Evolutionary conservation across 169 alveolate genomes (phyloP).

Genomic region (Plasmodium chabaudi): DNA sequence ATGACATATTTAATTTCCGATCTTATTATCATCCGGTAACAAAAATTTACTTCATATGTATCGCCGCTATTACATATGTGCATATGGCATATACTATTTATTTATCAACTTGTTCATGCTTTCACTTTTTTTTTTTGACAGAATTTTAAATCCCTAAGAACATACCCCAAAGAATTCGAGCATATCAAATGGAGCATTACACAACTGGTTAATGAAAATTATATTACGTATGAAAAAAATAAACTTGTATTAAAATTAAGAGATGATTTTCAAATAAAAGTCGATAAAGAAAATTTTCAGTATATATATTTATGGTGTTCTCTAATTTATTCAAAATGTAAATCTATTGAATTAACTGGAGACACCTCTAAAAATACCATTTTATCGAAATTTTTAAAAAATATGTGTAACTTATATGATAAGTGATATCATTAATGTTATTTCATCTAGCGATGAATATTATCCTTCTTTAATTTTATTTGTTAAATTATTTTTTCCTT

Average conservation of each 20-base stretch:
- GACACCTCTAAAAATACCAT: conserved; percentile 29
- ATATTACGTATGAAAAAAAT: conserved; percentile 37
- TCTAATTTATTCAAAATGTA: conserved; percentile 56
- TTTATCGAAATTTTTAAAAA: conserved; percentile 32
- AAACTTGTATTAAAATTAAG: conserved; percentile 38
- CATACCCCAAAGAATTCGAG: conserved; percentile 42
- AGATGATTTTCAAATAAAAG: conserved; percentile 19
- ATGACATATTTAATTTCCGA: conserved; percentile 62
- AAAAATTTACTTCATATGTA: background rate
- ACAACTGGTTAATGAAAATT: conserved; percentile 27
- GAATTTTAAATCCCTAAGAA: conserved; percentile 32
- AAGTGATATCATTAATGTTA: background rate
- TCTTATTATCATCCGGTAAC: conserved; percentile 70
- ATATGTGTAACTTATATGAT: conserved; percentile 17
- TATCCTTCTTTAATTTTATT: no score
- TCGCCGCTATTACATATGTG: no score
- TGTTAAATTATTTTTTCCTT: no score
- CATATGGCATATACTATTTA: background rate
- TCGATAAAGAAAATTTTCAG: conserved; percentile 31
- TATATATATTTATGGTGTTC: conserved; percentile 29
- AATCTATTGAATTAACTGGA: conserved; percentile 75
- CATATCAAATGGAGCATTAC: conserved; percentile 20
- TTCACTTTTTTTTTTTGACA: conserved; percentile 6
- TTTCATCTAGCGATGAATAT: no score
- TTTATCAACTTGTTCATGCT: background rate